Percentiles rank a stretch among this genome's conserved stretches.
These are phyloP conservation scores for Rhazya stricta DNA, from an alignment of 257 asterid species.

Conservation along the genomic window DNA sequence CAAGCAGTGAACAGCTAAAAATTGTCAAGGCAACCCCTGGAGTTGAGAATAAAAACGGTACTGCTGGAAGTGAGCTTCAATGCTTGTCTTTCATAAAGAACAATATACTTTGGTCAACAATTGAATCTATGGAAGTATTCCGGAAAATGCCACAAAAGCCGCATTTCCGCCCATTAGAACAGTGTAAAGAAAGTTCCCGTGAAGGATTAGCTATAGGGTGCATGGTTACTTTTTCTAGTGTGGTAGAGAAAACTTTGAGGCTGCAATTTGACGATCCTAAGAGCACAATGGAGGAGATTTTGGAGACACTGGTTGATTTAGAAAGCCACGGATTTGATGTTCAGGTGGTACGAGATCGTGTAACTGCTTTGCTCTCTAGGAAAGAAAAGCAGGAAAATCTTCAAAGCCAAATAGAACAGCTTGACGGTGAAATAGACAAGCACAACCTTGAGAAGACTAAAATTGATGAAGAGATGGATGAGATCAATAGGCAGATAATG, in stretches of 20 bases:
- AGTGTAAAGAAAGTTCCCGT: constrained; percentile 52
- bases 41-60: not conserved
- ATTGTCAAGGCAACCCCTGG: constrained; percentile 12
- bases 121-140: constrained; percentile 72
- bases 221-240: constrained; percentile 59
- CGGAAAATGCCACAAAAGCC: constrained; percentile 67
- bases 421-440: constrained; percentile 26
- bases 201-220: constrained; percentile 76
- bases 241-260: constrained; percentile 47
- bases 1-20: constrained; percentile 20
- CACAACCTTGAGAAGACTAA: constrained; percentile 23
- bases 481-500: constrained; percentile 36
- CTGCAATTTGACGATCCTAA: constrained; percentile 41
- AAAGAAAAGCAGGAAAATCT: constrained; percentile 41
- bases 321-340: constrained; percentile 69
- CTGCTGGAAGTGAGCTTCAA: constrained; percentile 24
- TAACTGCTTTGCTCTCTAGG: constrained; percentile 26
- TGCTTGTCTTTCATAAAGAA: constrained; percentile 61
- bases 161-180: constrained; percentile 61
- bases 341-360: constrained; percentile 29
- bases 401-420: constrained; percentile 16
- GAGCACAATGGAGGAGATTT: constrained; percentile 38
- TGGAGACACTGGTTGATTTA: constrained; percentile 52
- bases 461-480: constrained; percentile 38
- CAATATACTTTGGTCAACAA: constrained; percentile 52